Base-by-base conservation (phyloP, 106 monocot genomes). In the Dendrobium catenatum region DNA sequence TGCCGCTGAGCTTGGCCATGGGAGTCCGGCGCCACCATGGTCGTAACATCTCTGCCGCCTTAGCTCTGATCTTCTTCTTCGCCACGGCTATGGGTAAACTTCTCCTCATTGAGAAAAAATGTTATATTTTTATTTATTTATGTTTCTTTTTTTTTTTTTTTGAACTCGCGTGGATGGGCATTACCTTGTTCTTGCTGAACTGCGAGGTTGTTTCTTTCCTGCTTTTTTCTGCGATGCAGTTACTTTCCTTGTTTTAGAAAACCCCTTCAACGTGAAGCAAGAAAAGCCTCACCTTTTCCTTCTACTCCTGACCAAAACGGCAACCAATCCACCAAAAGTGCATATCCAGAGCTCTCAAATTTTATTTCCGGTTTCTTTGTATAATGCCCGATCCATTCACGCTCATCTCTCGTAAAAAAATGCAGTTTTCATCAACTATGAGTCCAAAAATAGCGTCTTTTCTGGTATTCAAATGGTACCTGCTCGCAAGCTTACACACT, bases 31-130 rank as follows among this genome's bases (percentile, higher is more conserved):
- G 74, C 4, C 43, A 20, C n/a, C 74, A 44, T 44, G 42, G 74
- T 20, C 76, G 47, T 46, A 18, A 42, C 49, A 27, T 76, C 22
- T 76, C 48, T 27, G 49, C 76, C 24, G 76, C 48, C 15, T 49
- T 76, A 26, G 76, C 26, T 17, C 24, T 76, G 26, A 11, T 76
- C 48, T 48, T 76, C 76, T 51, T 76, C 75, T 47, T 75, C 11
- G 48, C 49, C 9, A 20, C 76, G 42, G 76, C 76, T 49, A n/a
- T 15, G 49, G 27, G 76, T 51, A 76, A 76, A 11, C 8, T 27
- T 76, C 49, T 76, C 24, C 15, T 43, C 74, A 20, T 2, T 19
- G 74, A 44, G 16, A 43, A 43, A 43, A 75, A 75, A 75, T n/a
- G 74, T 51, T 15, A 51, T 2, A 51, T 51, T 51, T 51, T 51